A percentile compares a stretch with the other conserved stretches of the same genome.
These are phyloP conservation scores for Atkinsonella texensis DNA, from an alignment of 2,329 filamentous ascomycete genomes.

Conservation along the genomic window DNA sequence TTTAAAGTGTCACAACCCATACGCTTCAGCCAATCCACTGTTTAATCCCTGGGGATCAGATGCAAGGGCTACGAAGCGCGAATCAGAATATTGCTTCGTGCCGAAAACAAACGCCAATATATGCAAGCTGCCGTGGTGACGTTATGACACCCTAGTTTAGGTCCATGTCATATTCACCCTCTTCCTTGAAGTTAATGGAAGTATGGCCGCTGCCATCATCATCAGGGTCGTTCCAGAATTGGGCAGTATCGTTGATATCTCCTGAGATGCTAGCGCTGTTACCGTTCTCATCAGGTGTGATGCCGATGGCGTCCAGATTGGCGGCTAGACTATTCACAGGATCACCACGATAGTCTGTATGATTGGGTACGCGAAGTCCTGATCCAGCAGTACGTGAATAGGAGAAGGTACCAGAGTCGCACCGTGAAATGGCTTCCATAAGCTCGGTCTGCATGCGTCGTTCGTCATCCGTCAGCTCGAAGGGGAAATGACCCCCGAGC, in stretches of 20 bases:
- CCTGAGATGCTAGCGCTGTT: constrained; percentile 23
- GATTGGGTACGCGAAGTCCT: constrained; percentile 80
- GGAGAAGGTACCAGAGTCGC: constrained; percentile 59
- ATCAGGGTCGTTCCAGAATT: constrained; percentile 57
- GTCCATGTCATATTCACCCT: constrained; percentile 89
- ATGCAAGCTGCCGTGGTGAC: constrained; percentile 7
- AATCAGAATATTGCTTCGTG: neutral
- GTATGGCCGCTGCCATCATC: constrained; percentile 59
- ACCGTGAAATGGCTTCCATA: constrained; percentile 73
- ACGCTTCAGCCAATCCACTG: neutral
- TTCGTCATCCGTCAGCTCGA: constrained; percentile 82
- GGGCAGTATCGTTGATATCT: constrained; percentile 38
- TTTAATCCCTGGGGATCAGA: neutral
- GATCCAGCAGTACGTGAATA: constrained; percentile 78
- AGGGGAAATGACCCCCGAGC: constrained; percentile 64
- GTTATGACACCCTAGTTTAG: constrained; percentile 26
- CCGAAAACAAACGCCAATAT: constrained; percentile 9
- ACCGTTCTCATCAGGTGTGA: constrained; percentile 28
- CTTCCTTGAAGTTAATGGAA: constrained; percentile 73
- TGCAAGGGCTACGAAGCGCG: neutral
- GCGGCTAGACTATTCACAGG: constrained; percentile 40
- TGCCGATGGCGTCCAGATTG: constrained; percentile 23
- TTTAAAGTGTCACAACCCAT: neutral
- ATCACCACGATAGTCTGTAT: constrained; percentile 85
- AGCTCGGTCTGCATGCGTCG: constrained; percentile 91